Evolutionary conservation across 2,329 filamentous ascomycete species (phyloP).

Genomic region (Talaromyces piceae): DNA sequence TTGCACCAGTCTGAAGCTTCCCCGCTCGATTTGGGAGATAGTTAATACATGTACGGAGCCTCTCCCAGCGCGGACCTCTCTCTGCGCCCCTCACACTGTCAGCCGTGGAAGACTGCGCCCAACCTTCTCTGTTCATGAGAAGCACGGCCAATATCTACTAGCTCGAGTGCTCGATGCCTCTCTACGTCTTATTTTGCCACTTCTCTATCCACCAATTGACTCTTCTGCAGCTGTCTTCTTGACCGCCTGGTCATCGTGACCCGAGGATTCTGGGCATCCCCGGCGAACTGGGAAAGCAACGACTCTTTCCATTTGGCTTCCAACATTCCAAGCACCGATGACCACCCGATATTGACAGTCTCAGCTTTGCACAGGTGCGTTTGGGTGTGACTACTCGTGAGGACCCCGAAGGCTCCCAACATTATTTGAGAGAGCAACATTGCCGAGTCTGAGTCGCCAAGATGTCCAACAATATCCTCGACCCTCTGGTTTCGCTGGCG

Average conservation of each 20-base stretch:
- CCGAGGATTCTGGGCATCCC: neutral
- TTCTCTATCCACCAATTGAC: neutral
- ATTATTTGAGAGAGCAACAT: neutral
- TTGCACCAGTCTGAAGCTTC: conserved; percentile 8
- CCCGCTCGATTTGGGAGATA: conserved; percentile 5
- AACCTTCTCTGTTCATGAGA: neutral
- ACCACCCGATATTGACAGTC: neutral
- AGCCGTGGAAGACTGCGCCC: neutral
- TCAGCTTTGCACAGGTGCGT: neutral
- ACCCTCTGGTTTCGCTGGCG: conserved; percentile 22
- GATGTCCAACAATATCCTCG: conserved; percentile 10
- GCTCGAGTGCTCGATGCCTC: neutral
- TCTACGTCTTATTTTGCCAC: neutral
- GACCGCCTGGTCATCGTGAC: neutral
- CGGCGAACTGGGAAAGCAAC: neutral
- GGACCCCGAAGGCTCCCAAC: neutral
- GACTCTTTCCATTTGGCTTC: neutral
- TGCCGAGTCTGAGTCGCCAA: neutral
- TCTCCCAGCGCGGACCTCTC: neutral
- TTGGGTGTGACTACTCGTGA: neutral
- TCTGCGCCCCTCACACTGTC: neutral
- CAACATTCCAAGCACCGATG: neutral
- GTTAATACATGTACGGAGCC: neutral
- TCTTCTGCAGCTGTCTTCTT: neutral
- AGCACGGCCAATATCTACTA: neutral